phyloP scores from a whole-genome alignment of 495 filamentous ascomycete genomes.

The Talaromyces proteolyticus region DNA sequence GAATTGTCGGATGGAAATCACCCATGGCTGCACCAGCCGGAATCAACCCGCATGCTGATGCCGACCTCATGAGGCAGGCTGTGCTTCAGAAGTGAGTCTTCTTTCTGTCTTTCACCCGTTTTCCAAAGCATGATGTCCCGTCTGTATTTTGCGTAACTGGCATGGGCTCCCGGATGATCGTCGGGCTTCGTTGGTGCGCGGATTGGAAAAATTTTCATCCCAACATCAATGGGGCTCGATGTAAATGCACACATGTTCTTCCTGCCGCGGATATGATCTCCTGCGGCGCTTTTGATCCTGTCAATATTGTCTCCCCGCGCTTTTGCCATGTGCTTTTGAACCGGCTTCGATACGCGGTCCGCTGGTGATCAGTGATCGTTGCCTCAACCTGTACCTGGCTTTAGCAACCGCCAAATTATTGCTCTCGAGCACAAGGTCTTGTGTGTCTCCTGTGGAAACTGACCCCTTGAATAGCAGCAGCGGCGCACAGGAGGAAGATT shows the following conservation, averaged over 20 bases:
- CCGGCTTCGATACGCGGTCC: too few relatives aligned
- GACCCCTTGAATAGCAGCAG: slow-evolving; percentile 11
- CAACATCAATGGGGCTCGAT: too few relatives aligned
- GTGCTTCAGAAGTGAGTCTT: slow-evolving; percentile 43
- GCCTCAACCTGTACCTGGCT: too few relatives aligned
- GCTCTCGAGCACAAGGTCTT: not conserved
- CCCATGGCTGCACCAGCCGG: slow-evolving; percentile 42
- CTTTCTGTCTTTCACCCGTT: slow-evolving; percentile 6
- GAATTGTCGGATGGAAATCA: slow-evolving; percentile 32
- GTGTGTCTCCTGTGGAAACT: not conserved
- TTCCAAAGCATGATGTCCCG: too few relatives aligned
- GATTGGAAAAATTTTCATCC: not conserved
- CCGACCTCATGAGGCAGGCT: slow-evolving; percentile 48
- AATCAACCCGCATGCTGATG: slow-evolving; percentile 44
- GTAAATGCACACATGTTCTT: too few relatives aligned
- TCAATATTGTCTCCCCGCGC: too few relatives aligned
- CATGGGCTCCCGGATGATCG: slow-evolving; percentile 3
- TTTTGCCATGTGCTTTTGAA: too few relatives aligned
- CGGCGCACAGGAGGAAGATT: slow-evolving; percentile 57
- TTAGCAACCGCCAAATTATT: too few relatives aligned
- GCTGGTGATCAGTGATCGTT: too few relatives aligned
- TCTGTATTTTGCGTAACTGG: too few relatives aligned
- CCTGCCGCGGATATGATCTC: too few relatives aligned
- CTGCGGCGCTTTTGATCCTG: not conserved
- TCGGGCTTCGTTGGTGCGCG: not conserved